Base-by-base conservation (phyloP, 129 eudicot species). In the Flaveria bidentis region DNA sequence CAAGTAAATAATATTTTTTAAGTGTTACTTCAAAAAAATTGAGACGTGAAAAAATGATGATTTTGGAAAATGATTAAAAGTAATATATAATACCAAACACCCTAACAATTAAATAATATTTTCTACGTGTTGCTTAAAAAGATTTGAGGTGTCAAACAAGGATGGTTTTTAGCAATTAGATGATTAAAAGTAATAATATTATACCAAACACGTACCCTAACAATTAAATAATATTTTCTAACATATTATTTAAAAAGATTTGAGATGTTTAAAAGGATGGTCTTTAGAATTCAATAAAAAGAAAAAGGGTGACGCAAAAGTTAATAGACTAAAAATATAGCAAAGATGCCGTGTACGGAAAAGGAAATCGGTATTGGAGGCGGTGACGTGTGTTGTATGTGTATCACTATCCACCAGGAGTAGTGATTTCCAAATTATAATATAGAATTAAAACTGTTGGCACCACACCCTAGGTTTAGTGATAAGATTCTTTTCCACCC, bases 331-430 rank as follows among this genome's bases (percentile, higher is more conserved):
- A 33, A 4, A 39, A 12, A 12, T 11, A 45, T 25, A 67, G 10
- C 15, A 15, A 42, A 77, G 81, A 49, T 20, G 76, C 69, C 69
- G 69, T 69, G 82, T 78, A 78, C 82, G 82, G 82, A 45, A 47
- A 60, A 78, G 71, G 82, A 60, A 64, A 61, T 47, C 42, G 46
- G 58, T 46, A 78, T 70, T 8, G 82, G 65, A 45, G 76, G 22
- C 41, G 9, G 77, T 58, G 71, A 78, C 65, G 63, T 70, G 77
- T 71, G 22, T 20, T 20, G 22, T 20, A 20, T 20, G 65, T 71
- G 47, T 15, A 12, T 26, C 11, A 14, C n/a, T n/a, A n/a, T 20
- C 22, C 22, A 17, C 18, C 1, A 17, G 62, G 26, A 18, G 62
- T 9, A 3, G 2, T 22, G 30, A 20, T 56, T 18, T 55, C 12